These are phyloP conservation scores for Ogataea pini DNA, from an alignment of 805 yeast genomes.

Conservation along the genomic window DNA sequence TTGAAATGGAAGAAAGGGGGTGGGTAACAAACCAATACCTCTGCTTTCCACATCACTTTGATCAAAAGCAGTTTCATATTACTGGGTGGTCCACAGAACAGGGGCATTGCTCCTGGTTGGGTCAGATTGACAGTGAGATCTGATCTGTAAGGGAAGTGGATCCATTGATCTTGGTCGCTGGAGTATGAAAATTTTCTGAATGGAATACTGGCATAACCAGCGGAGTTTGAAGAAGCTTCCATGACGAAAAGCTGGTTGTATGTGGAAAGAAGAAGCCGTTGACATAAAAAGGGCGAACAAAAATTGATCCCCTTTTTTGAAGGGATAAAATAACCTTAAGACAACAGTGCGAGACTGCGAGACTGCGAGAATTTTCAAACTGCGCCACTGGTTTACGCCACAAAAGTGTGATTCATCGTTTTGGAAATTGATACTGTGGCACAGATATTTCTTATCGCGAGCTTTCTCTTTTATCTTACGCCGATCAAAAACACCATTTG, in stretches of 20 bases:
- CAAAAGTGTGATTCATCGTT: too few relatives aligned
- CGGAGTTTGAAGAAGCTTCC: neutral
- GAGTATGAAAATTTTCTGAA: conserved; percentile 26
- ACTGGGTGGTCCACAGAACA: conserved; percentile 5
- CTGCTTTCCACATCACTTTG: conserved; percentile 26
- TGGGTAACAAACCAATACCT: conserved; percentile 21
- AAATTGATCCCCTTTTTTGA: neutral
- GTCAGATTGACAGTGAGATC: conserved; percentile 23
- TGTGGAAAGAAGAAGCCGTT: too few relatives aligned
- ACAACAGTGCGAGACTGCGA: too few relatives aligned
- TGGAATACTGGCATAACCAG: conserved; percentile 14
- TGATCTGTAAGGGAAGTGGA: conserved; percentile 29
- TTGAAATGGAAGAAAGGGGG: neutral
- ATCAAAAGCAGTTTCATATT: conserved; percentile 11
- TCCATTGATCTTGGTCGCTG: conserved; percentile 23
- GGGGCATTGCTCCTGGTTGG: conserved; percentile 4
- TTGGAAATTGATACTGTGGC: neutral
- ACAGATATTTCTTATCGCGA: neutral
- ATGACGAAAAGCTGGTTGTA: neutral
- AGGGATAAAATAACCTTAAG: too few relatives aligned
- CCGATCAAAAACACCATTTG: neutral
- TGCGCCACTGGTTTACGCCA: too few relatives aligned
- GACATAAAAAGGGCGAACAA: neutral
- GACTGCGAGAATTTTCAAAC: too few relatives aligned
- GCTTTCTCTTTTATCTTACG: neutral